phyloP scores from a whole-genome alignment of 2,329 filamentous ascomycete genomes.

The Penicillium sp. region DNA sequence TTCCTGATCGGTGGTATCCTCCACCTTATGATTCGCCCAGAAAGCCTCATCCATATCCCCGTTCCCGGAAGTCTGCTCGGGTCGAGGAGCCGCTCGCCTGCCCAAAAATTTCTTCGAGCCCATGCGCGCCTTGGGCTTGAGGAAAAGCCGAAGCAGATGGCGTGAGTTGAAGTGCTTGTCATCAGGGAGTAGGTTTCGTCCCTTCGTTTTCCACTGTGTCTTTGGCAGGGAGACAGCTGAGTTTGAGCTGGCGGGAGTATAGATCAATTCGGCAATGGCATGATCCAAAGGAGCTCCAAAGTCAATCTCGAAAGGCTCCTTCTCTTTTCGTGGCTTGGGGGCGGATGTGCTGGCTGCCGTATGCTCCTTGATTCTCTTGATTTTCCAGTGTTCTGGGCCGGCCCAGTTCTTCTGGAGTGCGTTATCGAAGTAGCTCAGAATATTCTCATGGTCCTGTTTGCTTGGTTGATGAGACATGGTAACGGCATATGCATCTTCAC shows the following conservation, averaged over 20 bases:
- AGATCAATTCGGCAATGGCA: slow-evolving; percentile 71
- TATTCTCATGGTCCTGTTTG: slow-evolving; percentile 80
- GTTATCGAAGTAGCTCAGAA: slow-evolving; percentile 97
- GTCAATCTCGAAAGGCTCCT: slow-evolving; percentile 93
- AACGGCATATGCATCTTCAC: slow-evolving; percentile 72
- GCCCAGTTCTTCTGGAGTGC: slow-evolving; percentile 96
- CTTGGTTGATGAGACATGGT: slow-evolving; percentile 72
- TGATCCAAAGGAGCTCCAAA: slow-evolving; percentile 75
- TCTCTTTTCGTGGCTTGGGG: slow-evolving; percentile 78
- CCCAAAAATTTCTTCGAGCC: slow-evolving; percentile 63
- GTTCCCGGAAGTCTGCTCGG: slow-evolving; percentile 58
- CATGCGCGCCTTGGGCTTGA: slow-evolving; percentile 89
- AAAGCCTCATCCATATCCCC: slow-evolving; percentile 93
- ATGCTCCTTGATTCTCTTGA: slow-evolving; percentile 84
- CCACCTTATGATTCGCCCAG: slow-evolving; percentile 69
- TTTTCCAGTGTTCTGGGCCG: slow-evolving; percentile 98
- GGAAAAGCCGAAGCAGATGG: slow-evolving; percentile 82
- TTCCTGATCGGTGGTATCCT: slow-evolving; percentile 61
- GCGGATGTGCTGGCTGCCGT: slow-evolving; percentile 52
- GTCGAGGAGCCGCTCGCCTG: slow-evolving; percentile 41
- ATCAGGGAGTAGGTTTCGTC: slow-evolving; percentile 87
- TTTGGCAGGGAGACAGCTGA: slow-evolving; percentile 82
- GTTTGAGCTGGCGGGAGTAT: slow-evolving; percentile 78
- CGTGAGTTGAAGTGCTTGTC: slow-evolving; percentile 98
- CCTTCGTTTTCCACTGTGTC: slow-evolving; percentile 94